phyloP scores from a whole-genome alignment of 2,329 filamentous ascomycete species.

The Biscogniauxia marginata region DNA sequence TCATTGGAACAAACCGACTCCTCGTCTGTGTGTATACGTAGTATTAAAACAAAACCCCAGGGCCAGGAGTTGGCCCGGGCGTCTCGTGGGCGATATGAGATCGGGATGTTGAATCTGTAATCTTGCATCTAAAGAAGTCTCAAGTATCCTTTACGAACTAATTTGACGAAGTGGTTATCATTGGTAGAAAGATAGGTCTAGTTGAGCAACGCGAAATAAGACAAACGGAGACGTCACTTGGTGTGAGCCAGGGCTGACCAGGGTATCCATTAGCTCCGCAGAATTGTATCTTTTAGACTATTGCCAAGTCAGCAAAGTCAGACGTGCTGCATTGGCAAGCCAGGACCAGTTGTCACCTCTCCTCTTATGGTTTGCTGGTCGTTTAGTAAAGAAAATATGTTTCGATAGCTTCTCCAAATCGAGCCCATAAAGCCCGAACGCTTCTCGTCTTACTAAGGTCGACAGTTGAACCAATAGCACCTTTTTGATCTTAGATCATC shows the following conservation, averaged over 20 bases:
- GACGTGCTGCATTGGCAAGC: background rate
- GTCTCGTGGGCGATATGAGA: background rate
- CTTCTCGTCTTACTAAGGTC: too few relatives aligned
- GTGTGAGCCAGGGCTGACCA: background rate
- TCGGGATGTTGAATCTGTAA: background rate
- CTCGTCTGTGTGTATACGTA: constrained; percentile 1
- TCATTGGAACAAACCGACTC: constrained; percentile 17
- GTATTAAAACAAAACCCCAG: background rate
- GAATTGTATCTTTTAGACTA: background rate
- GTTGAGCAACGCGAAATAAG: background rate
- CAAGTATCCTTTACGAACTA: background rate
- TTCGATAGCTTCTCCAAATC: background rate
- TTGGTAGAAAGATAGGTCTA: background rate
- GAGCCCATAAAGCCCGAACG: background rate
- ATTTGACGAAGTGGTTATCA: background rate
- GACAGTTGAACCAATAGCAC: too few relatives aligned
- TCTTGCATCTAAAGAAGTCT: background rate
- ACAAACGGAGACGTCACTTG: background rate
- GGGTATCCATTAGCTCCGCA: background rate
- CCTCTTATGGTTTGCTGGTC: background rate
- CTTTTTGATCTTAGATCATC: background rate
- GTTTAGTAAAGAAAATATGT: background rate
- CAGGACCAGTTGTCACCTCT: background rate
- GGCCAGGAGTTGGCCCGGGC: background rate
- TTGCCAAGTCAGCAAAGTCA: background rate